Conservation (phyloP, 768 basidiomycete genomes). For the Boletus tomentosulus region DNA sequence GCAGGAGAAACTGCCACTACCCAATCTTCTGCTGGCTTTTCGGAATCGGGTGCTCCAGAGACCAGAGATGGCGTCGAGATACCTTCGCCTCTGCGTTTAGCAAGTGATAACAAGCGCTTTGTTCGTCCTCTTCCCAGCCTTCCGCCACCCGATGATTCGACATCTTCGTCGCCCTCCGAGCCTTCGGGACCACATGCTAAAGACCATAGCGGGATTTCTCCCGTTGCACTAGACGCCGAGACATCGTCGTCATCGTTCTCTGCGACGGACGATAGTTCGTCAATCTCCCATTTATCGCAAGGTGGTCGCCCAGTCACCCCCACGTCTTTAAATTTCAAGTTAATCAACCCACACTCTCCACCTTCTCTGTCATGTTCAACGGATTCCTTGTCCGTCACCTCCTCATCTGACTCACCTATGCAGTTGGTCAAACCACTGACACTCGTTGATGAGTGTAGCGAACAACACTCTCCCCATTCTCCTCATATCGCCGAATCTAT, state of each 20-base stretch:
- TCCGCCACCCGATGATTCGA: slow-evolving; percentile 11
- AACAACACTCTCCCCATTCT: slow-evolving; percentile 22
- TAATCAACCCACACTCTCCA: slow-evolving; percentile 29
- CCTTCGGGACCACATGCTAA: background rate
- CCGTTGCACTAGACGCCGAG: slow-evolving; percentile 14
- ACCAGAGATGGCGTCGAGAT: background rate
- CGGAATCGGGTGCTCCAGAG: background rate
- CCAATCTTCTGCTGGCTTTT: background rate
- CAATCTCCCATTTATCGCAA: slow-evolving; percentile 29
- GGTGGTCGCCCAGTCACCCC: slow-evolving; percentile 34
- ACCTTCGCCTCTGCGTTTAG: slow-evolving; percentile 1
- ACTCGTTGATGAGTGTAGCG: slow-evolving; percentile 29
- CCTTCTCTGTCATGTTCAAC: slow-evolving; percentile 55
- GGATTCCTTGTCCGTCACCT: slow-evolving; percentile 56
- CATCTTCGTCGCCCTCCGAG: slow-evolving; percentile 6
- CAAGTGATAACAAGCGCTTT: slow-evolving; percentile 14
- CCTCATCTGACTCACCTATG: slow-evolving; percentile 43
- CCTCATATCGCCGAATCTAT: slow-evolving; percentile 30
- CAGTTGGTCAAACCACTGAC: slow-evolving; percentile 36
- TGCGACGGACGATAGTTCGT: slow-evolving; percentile 31
- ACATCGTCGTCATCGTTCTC: slow-evolving; percentile 24
- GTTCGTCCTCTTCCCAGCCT: slow-evolving; percentile 25
- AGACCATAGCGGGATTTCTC: background rate
- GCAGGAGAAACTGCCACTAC: background rate
- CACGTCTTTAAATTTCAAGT: slow-evolving; percentile 27